phyloP scores from a whole-genome alignment of 768 basidiomycete species.

The Tricholoma sp. region DNA sequence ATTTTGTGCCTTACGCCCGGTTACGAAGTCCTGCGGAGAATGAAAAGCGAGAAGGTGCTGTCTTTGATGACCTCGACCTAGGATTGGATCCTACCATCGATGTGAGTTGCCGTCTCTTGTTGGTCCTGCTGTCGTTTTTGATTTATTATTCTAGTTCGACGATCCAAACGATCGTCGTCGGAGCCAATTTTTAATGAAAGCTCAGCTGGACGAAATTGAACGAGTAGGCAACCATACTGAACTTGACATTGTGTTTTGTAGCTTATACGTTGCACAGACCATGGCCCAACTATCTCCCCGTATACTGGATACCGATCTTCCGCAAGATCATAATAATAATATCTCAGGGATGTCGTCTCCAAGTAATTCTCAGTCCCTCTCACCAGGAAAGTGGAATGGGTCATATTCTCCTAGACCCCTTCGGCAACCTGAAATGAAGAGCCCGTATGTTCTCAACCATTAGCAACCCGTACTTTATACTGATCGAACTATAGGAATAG shows the following conservation, averaged over 20 bases:
- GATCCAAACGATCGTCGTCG: constrained; percentile 71
- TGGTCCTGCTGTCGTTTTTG: constrained; percentile 2
- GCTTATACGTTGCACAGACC: constrained; percentile 32
- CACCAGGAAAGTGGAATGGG: constrained; percentile 18
- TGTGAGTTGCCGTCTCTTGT: constrained; percentile 24
- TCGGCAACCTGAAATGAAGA: constrained; percentile 21
- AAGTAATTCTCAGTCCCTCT: constrained; percentile 24
- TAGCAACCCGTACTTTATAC: constrained; percentile 1
- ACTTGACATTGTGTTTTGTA: neutral
- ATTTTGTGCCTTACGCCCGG: constrained; percentile 32
- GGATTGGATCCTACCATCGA: constrained; percentile 43
- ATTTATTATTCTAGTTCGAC: constrained; percentile 46
- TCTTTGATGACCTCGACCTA: constrained; percentile 49
- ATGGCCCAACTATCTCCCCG: constrained; percentile 66
- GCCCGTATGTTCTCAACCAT: constrained; percentile 18
- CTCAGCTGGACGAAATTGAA: constrained; percentile 77
- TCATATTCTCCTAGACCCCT: constrained; percentile 34
- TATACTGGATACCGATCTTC: constrained; percentile 35
- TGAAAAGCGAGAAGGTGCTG: constrained; percentile 43
- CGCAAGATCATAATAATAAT: constrained; percentile 26
- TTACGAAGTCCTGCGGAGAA: constrained; percentile 32
- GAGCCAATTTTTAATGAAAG: constrained; percentile 71
- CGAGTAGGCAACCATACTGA: constrained; percentile 31
- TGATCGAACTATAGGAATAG: constrained; percentile 6
- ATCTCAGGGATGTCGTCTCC: constrained; percentile 27